A percentile compares a stretch with the other conserved stretches of the same genome.
These are phyloP conservation scores for Micractinium conductrix DNA, from an alignment of 139 green algal species.

Conservation along the genomic window DNA sequence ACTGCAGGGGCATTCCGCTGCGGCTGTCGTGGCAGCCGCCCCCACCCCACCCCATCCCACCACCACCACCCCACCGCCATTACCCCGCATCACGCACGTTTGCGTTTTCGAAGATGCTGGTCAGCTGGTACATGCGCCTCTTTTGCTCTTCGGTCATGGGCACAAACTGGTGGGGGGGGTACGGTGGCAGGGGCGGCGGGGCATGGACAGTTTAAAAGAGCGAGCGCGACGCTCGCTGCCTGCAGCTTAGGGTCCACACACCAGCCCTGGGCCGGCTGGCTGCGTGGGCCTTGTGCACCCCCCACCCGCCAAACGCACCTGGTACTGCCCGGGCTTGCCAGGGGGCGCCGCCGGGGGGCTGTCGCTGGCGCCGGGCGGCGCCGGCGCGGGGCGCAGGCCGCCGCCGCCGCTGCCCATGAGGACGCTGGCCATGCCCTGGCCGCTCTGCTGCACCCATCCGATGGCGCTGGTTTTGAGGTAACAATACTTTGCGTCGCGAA, in stretches of 20 bases:
- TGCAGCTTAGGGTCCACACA: no score
- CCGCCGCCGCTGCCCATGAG: background rate
- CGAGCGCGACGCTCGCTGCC: no score
- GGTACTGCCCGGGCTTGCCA: background rate
- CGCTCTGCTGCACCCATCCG: background rate
- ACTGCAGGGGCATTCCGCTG: no score
- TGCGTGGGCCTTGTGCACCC: no score
- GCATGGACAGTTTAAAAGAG: no score
- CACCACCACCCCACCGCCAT: background rate
- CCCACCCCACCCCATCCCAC: no score
- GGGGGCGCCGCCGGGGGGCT: background rate
- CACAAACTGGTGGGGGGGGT: constrained; percentile 17
- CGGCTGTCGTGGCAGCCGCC: no score
- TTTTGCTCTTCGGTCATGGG: constrained; percentile 31
- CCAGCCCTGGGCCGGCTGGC: no score
- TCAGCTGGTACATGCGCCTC: constrained; percentile 39
- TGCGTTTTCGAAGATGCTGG: constrained; percentile 47
- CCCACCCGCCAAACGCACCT: no score
- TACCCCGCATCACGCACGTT: background rate
- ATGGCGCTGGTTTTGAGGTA: background rate
- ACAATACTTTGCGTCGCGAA: background rate
- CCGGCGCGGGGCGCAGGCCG: background rate
- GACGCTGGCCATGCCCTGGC: background rate
- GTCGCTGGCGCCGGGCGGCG: background rate
- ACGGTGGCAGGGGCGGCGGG: no score